phyloP scores from a whole-genome alignment of 495 filamentous ascomycete genomes.

The Aspergillus nanangensis region DNA sequence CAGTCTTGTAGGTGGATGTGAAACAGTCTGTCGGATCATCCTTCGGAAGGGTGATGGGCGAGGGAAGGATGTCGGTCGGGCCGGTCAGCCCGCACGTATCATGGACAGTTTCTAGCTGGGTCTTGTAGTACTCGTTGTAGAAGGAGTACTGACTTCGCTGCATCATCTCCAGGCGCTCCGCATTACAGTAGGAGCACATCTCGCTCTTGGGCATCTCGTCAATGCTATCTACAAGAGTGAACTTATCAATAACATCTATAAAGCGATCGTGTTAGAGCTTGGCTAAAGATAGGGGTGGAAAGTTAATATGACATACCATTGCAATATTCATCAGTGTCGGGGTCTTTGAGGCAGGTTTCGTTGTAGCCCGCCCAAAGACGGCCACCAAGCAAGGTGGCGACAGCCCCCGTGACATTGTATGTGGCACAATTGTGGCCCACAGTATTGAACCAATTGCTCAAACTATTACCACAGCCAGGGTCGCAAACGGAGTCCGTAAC shows the following conservation, averaged over 20 bases:
- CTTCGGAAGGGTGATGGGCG: background rate
- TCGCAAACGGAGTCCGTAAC: conserved; percentile 1
- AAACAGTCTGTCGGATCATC: background rate
- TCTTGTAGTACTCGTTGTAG: background rate
- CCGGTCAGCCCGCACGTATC: background rate
- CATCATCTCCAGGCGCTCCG: background rate
- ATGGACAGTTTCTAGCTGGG: background rate
- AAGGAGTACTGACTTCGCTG: background rate
- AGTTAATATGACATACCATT: background rate
- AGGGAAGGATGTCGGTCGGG: background rate
- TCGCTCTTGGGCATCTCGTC: background rate
- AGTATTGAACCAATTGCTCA: background rate
- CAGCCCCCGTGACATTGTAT: background rate
- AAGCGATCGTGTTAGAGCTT: background rate
- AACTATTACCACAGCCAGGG: background rate
- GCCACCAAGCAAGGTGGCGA: background rate
- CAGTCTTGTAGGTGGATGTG: background rate
- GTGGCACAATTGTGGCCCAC: background rate
- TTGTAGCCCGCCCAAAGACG: background rate
- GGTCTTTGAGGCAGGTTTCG: background rate
- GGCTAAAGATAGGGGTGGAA: background rate
- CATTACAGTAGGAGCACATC: background rate
- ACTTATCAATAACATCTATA: background rate
- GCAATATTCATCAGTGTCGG: background rate
- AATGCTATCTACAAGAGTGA: background rate